phyloP scores from a whole-genome alignment of 2,329 filamentous ascomycete species.

The Aspergillus brasiliensis region DNA sequence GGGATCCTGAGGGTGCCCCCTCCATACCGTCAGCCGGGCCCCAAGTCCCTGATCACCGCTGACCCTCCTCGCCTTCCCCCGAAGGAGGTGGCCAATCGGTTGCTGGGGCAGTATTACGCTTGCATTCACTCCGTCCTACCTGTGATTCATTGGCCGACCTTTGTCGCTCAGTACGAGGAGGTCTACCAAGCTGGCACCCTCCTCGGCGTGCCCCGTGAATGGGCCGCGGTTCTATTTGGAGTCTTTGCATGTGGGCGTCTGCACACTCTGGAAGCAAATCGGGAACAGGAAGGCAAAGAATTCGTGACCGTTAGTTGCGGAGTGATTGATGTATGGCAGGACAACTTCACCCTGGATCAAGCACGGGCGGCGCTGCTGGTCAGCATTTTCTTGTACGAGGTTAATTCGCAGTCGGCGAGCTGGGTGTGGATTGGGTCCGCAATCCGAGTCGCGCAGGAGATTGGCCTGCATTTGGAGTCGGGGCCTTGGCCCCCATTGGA shows the following conservation, averaged over 20 bases:
- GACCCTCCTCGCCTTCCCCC: constrained; percentile 69
- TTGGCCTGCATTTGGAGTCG: constrained; percentile 76
- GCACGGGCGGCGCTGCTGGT: constrained; percentile 72
- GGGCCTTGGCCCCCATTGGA: constrained; percentile 75
- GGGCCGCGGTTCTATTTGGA: constrained; percentile 78
- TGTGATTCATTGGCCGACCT: constrained; percentile 84
- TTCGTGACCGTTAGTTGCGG: constrained; percentile 72
- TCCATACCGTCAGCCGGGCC: constrained; percentile 61
- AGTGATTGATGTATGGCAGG: constrained; percentile 78
- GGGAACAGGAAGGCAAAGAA: constrained; percentile 61
- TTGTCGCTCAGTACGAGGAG: constrained; percentile 73
- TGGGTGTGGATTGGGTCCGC: constrained; percentile 84
- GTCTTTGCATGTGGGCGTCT: constrained; percentile 81
- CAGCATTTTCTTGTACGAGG: constrained; percentile 79
- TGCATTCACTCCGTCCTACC: constrained; percentile 80
- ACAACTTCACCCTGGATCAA: constrained; percentile 74
- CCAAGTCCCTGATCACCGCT: constrained; percentile 54
- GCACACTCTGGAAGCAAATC: constrained; percentile 62
- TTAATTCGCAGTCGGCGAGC: constrained; percentile 81
- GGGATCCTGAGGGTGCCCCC: constrained; percentile 80
- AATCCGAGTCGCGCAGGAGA: constrained; percentile 77
- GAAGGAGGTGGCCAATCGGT: constrained; percentile 67
- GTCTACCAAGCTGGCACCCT: constrained; percentile 70
- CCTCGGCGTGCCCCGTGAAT: constrained; percentile 65
- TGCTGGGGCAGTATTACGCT: constrained; percentile 74